Evolutionary conservation across 768 basidiomycete genomes (phyloP).

Genomic region (Trametes cingulata): DNA sequence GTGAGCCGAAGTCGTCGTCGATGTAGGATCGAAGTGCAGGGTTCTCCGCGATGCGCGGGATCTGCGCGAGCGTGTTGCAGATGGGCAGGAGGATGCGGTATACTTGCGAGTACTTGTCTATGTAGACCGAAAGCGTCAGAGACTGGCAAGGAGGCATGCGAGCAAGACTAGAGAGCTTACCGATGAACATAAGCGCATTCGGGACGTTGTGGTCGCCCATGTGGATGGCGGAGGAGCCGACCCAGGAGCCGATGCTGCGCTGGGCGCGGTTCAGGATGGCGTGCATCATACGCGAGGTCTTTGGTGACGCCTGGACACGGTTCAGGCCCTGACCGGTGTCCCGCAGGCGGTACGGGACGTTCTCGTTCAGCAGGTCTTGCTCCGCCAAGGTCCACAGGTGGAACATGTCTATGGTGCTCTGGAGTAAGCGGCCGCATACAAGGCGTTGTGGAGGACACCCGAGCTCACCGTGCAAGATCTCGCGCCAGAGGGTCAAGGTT

Average conservation of each 20-base stretch:
- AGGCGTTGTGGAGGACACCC: too few species aligned
- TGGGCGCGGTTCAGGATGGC: conserved; percentile 83
- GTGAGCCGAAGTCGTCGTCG: conserved; percentile 79
- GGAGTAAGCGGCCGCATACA: too few species aligned
- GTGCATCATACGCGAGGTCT: conserved; percentile 91
- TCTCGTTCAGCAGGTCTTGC: conserved; percentile 78
- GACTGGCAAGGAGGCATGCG: not conserved
- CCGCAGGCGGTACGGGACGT: conserved; percentile 72
- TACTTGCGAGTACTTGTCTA: conserved; percentile 88
- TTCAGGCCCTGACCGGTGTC: conserved; percentile 93
- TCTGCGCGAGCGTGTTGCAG: conserved; percentile 77
- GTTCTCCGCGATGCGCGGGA: conserved; percentile 63
- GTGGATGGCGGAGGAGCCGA: conserved; percentile 85
- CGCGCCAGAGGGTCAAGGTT: conserved; percentile 84
- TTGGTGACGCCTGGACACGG: conserved; percentile 83
- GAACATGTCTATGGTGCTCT: conserved; percentile 81
- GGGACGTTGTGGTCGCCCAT: conserved; percentile 88
- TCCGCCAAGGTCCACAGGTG: conserved; percentile 82
- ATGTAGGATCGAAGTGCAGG: conserved; percentile 76
- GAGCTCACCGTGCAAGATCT: conserved; percentile 73
- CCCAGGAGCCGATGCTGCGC: conserved; percentile 77
- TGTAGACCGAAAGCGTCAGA: not conserved
- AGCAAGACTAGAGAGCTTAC: conserved; percentile 27
- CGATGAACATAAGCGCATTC: conserved; percentile 85
- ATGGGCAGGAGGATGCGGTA: conserved; percentile 88